Percentiles rank a stretch among this genome's conserved stretches.
Conservation (phyloP, 75 land plant species). For the Chamaecyparis obtusa region DNA sequence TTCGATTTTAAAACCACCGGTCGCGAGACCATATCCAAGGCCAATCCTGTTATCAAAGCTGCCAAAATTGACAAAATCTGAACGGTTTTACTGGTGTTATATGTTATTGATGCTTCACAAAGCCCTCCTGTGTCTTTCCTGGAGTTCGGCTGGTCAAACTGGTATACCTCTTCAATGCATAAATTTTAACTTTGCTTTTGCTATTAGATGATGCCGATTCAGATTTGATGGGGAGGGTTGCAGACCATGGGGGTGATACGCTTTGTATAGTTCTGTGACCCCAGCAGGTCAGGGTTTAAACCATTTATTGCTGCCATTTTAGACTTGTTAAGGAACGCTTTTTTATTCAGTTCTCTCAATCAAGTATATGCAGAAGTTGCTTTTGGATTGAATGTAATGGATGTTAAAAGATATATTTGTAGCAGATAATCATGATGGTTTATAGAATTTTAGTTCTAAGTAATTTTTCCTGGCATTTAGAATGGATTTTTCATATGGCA, state of each 20-base stretch:
- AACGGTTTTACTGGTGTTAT: neutral
- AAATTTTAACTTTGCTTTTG: neutral
- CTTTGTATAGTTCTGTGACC: neutral
- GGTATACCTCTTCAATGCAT: neutral
- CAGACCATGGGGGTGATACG: neutral
- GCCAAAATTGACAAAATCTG: constrained; percentile 64
- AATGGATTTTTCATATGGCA: no score
- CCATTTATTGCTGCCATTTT: neutral
- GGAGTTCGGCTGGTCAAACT: neutral
- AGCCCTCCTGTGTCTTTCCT: neutral
- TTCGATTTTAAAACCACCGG: constrained; percentile 69
- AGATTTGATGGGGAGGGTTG: neutral
- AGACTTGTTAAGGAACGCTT: constrained; percentile 7
- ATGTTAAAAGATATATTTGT: neutral
- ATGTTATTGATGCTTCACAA: neutral
- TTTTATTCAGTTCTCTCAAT: neutral
- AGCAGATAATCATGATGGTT: neutral
- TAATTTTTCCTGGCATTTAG: neutral
- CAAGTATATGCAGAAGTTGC: neutral
- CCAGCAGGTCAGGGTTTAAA: neutral
- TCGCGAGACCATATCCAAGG: constrained; percentile 62
- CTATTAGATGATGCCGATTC: neutral
- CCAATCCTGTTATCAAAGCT: constrained; percentile 72
- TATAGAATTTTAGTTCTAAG: neutral
- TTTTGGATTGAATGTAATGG: neutral